Percentiles rank a stretch among this genome's conserved stretches.
Evolutionary conservation across 768 basidiomycete genomes (phyloP).

Genomic region (Suillus decipiens): DNA sequence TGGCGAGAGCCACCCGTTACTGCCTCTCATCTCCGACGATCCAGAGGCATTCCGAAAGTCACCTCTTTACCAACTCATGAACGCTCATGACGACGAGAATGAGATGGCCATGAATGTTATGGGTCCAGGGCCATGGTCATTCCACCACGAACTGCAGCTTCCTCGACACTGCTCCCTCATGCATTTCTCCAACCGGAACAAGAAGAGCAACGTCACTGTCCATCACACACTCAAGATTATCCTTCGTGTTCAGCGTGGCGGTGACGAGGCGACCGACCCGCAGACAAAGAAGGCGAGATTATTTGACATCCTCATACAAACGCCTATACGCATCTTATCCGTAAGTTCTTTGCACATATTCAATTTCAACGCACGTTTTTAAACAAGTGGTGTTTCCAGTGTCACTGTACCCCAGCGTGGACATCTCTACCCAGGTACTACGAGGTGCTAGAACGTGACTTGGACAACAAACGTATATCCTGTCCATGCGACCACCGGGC

Average conservation of each 20-base stretch:
- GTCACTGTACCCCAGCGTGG: slow-evolving; percentile 81
- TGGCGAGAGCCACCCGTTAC: slow-evolving; percentile 57
- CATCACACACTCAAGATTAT: slow-evolving; percentile 79
- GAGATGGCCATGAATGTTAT: slow-evolving; percentile 61
- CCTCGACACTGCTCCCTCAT: slow-evolving; percentile 64
- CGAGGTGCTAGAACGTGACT: slow-evolving; percentile 30
- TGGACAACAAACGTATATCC: slow-evolving; percentile 8
- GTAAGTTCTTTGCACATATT: slow-evolving; percentile 46
- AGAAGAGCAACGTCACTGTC: slow-evolving; percentile 68
- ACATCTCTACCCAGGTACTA: slow-evolving; percentile 79
- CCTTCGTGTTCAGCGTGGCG: slow-evolving; percentile 80
- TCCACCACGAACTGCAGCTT: slow-evolving; percentile 68
- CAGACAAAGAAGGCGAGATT: slow-evolving; percentile 75
- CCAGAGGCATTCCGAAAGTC: slow-evolving; percentile 62
- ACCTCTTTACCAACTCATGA: slow-evolving; percentile 57
- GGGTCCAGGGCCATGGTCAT: slow-evolving; percentile 87
- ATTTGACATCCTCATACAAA: slow-evolving; percentile 88
- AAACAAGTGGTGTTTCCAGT: slow-evolving; percentile 41
- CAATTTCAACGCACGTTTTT: background rate
- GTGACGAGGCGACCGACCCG: slow-evolving; percentile 61
- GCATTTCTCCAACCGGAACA: slow-evolving; percentile 80
- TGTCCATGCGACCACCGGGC: slow-evolving; percentile 46
- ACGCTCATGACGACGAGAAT: slow-evolving; percentile 51
- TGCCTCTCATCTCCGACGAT: slow-evolving; percentile 78
- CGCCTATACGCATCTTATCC: slow-evolving; percentile 85